A percentile compares a stretch with the other conserved stretches of the same genome.
Evolutionary conservation across 1,284 basidiomycete species (phyloP).

Genomic region (Cutaneotrichosporon daszewskae): DNA sequence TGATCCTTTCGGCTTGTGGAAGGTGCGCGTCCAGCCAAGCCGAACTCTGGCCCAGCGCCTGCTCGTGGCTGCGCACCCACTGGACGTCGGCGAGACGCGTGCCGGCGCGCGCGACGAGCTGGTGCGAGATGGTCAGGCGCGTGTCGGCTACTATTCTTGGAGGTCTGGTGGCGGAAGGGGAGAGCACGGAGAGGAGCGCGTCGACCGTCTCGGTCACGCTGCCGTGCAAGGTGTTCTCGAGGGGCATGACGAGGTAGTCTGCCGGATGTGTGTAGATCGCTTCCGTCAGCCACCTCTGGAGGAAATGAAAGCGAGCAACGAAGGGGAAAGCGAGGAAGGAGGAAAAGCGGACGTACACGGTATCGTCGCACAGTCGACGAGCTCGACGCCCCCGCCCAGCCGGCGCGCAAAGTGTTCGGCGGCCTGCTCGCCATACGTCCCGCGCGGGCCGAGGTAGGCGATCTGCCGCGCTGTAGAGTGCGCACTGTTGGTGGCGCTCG

Average conservation of each 20-base stretch:
- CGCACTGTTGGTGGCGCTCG: no score
- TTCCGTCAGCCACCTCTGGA: constrained; percentile 14
- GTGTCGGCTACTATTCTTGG: constrained; percentile 14
- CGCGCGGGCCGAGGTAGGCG: constrained; percentile 45
- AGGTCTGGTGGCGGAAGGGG: background rate
- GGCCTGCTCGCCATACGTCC: constrained; percentile 45
- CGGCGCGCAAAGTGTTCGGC: constrained; percentile 21
- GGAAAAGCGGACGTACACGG: constrained; percentile 18
- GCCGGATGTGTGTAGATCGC: constrained; percentile 25
- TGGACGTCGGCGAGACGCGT: constrained; percentile 28
- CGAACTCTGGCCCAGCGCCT: constrained; percentile 46
- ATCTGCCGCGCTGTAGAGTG: constrained; percentile 14
- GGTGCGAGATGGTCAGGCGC: constrained; percentile 37
- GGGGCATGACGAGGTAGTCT: constrained; percentile 37
- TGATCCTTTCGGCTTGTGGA: constrained; percentile 27
- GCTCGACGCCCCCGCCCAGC: constrained; percentile 14
- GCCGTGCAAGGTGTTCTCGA: constrained; percentile 47
- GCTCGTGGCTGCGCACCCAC: constrained; percentile 45
- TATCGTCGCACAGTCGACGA: constrained; percentile 33
- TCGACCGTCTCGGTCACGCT: constrained; percentile 44
- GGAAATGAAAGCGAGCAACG: no score
- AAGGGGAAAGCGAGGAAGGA: no score
- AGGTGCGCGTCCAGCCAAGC: constrained; percentile 29
- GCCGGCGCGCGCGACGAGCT: constrained; percentile 35
- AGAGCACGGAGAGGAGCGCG: constrained; percentile 18